A percentile compares a stretch with the other conserved stretches of the same genome.
Conservation (phyloP, 139 green algal species). For the Yamagishiella unicocca region DNA sequence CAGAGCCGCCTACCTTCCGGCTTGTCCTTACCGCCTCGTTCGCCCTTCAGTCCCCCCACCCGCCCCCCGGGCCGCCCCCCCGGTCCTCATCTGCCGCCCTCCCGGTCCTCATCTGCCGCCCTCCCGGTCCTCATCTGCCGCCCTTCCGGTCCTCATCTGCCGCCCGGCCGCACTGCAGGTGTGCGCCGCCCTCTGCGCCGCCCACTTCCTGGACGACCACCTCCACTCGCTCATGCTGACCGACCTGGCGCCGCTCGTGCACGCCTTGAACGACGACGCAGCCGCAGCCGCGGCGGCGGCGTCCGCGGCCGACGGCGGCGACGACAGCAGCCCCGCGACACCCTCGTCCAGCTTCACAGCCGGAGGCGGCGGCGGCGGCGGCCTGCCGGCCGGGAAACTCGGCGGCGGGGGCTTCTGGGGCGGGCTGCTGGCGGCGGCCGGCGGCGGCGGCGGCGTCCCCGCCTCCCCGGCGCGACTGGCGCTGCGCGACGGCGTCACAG, state of each 20-base stretch:
- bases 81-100: no score
- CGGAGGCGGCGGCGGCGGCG: not conserved
- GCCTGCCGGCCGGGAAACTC: slow-evolving; percentile 10
- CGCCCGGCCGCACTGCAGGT: no score
- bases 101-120: no score
- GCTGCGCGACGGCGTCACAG: slow-evolving; percentile 29
- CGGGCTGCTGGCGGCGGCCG: slow-evolving; percentile 14
- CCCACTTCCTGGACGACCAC: slow-evolving; percentile 18
- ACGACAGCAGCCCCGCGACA: slow-evolving; percentile 9
- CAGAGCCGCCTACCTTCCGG: no score
- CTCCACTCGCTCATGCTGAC: slow-evolving; percentile 31
- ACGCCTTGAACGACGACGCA: not conserved
- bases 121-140: no score
- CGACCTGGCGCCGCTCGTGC: slow-evolving; percentile 22
- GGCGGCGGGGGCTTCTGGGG: slow-evolving; percentile 35
- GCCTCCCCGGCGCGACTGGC: slow-evolving; percentile 16
- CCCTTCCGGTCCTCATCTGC: no score
- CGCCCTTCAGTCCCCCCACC: no score
- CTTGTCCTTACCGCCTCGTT: no score
- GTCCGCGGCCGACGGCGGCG: not conserved
- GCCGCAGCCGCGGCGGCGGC: not conserved
- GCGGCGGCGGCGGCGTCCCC: not conserved
- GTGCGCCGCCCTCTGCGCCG: slow-evolving; percentile 28
- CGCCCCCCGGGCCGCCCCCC: no score
- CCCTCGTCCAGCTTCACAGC: not conserved